Evolutionary conservation across 306 rosid species (phyloP).

Genomic region (Vigna unguiculata): DNA sequence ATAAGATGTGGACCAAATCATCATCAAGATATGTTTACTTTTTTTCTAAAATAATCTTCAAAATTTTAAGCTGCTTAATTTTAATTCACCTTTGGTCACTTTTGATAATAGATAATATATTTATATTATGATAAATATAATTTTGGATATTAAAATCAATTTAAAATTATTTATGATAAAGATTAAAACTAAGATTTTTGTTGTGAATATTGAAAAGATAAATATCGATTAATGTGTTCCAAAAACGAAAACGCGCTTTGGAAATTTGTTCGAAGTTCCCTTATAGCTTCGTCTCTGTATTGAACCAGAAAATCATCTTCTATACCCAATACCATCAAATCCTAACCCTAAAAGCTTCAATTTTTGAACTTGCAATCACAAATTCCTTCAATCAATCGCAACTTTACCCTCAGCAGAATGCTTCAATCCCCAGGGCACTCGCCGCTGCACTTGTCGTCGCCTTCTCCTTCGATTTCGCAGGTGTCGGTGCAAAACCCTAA

Average conservation of each 20-base stretch:
- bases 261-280: constrained; percentile 4
- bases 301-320: not conserved
- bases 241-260: not conserved
- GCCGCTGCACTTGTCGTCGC: constrained; percentile 85
- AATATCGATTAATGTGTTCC: not conserved
- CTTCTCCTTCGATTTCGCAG: constrained; percentile 61
- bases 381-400: constrained; percentile 6
- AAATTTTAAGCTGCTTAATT: too few relatives aligned
- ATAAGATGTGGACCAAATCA: too few relatives aligned
- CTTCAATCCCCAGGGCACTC: constrained; percentile 96
- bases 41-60: too few relatives aligned
- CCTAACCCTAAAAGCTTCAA: constrained; percentile 30
- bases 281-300: not conserved
- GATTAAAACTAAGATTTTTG: too few relatives aligned
- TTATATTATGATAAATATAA: too few relatives aligned
- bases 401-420: constrained; percentile 39
- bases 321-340: constrained; percentile 11
- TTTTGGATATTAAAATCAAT: too few relatives aligned
- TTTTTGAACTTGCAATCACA: not conserved
- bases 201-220: not conserved
- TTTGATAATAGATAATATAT: too few relatives aligned
- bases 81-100: too few relatives aligned
- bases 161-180: too few relatives aligned
- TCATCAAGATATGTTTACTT: too few relatives aligned
- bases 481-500: constrained; percentile 50